Evolutionary conservation across 108 stramenopile species (phyloP), one percentile per base, ranked within the genome.

Genomic region (Skeletonema grethae): DNA sequence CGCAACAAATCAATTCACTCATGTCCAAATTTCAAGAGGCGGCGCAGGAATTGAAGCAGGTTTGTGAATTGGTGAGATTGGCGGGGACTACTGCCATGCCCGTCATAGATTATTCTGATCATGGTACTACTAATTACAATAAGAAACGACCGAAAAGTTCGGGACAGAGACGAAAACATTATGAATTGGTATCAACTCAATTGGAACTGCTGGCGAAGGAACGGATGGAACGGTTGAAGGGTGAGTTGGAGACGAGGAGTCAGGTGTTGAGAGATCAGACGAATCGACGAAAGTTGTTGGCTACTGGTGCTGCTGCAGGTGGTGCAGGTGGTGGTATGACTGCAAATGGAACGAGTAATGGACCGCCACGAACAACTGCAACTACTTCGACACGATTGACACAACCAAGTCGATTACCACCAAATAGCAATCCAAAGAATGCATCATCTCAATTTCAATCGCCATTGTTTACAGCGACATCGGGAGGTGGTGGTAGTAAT

Each of bases 241-340:
- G 77, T 35, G 85, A 86, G 57, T 61, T 95, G 63, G 88, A 90
- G 72, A 69, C 88, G 24, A 61, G 94, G 36, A 85, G 83, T 45
- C 68, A 82, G 24, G 88, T 92, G 18, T 65, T 95, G 63, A 69
- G 85, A n/a, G 88, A 89, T 61, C 94, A 92, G 77, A 87, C 75
- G 22, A 88, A 88, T 70, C 89, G 91, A 25, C 77, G 82, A 28
- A 89, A 90, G 69, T 69, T 88, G 46, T 79, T 86, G 63, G 43
- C 69, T 24, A 43, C 61, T 67, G 77, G 77, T 63, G 62, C 35
- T 55, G n/a, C 11, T 59, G 60, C 38, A 61, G 24, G 30, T 61
- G 39, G 43, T 30, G 20, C 53, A 9, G 46, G 16, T 53, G 24
- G 32, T 34, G 4, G 3, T 34, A 34, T 15, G 2, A 10, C 4